These are phyloP conservation scores for Ascochyta koolunga DNA, from an alignment of 2,329 filamentous ascomycete species.

Conservation along the genomic window DNA sequence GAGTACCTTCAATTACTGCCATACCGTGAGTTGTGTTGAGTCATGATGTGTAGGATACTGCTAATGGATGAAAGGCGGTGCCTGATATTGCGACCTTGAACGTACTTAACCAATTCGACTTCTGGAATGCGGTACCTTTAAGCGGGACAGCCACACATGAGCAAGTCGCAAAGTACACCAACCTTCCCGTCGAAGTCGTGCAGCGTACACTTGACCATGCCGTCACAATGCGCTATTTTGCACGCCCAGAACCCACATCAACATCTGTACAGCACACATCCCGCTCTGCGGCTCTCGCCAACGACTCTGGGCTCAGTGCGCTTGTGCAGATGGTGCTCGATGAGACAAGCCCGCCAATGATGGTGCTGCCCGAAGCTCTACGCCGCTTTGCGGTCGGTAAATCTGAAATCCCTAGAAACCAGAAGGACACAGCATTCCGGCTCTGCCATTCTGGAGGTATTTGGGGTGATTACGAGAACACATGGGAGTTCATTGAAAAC, in stretches of 20 bases:
- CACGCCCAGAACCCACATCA: slow-evolving; percentile 15
- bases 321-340: slow-evolving; percentile 36
- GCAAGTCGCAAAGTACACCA: slow-evolving; percentile 35
- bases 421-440: slow-evolving; percentile 37
- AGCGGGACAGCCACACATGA: slow-evolving; percentile 51
- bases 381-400: slow-evolving; percentile 35
- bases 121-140: slow-evolving; percentile 59
- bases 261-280: slow-evolving; percentile 34
- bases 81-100: slow-evolving; percentile 55
- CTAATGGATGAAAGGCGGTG: slow-evolving; percentile 41
- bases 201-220: slow-evolving; percentile 44
- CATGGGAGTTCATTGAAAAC: slow-evolving; percentile 42
- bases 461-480: slow-evolving; percentile 30
- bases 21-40: slow-evolving; percentile 24
- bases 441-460: slow-evolving; percentile 35
- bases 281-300: slow-evolving; percentile 37
- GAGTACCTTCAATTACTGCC: slow-evolving; percentile 53
- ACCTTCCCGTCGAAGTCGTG: slow-evolving; percentile 36
- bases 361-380: slow-evolving; percentile 37
- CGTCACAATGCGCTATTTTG: slow-evolving; percentile 47
- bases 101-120: slow-evolving; percentile 59
- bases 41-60: background rate
- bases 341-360: slow-evolving; percentile 35
- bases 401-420: slow-evolving; percentile 26
- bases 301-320: slow-evolving; percentile 30